Evolutionary conservation across 78 protist genomes (phyloP).

Genomic region (Dictyostelium intermedium): DNA sequence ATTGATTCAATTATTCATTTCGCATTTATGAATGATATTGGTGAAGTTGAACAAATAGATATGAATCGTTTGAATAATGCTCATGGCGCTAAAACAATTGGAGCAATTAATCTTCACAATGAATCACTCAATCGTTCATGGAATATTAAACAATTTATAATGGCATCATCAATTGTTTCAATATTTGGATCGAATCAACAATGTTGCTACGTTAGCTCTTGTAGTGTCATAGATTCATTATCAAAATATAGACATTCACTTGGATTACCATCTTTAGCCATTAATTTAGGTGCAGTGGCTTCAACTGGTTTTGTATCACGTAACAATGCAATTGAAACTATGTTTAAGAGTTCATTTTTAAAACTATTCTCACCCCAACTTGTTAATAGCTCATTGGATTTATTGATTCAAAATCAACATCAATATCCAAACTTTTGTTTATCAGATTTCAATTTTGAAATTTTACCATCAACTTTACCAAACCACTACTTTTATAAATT

Average conservation of each 20-base stretch:
- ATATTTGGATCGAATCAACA: neutral
- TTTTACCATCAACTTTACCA: neutral
- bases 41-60: neutral
- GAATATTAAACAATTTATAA: conserved; percentile 1
- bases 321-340: neutral
- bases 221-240: neutral
- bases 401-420: neutral
- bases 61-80: neutral
- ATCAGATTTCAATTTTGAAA: neutral
- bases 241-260: neutral
- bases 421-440: neutral
- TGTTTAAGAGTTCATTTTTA: neutral
- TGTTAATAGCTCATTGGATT: neutral
- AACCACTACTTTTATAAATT: neutral
- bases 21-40: neutral
- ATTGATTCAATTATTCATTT: neutral
- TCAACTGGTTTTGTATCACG: neutral
- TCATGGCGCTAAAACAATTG: conserved; percentile 11
- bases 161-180: neutral
- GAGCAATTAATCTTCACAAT: neutral
- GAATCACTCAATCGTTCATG: neutral
- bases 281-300: neutral
- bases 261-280: neutral
- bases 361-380: neutral
- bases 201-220: neutral